These are phyloP conservation scores for Globisporangium recalcitrans DNA, from an alignment of 352 stramenopile genomes.

Conservation along the genomic window DNA sequence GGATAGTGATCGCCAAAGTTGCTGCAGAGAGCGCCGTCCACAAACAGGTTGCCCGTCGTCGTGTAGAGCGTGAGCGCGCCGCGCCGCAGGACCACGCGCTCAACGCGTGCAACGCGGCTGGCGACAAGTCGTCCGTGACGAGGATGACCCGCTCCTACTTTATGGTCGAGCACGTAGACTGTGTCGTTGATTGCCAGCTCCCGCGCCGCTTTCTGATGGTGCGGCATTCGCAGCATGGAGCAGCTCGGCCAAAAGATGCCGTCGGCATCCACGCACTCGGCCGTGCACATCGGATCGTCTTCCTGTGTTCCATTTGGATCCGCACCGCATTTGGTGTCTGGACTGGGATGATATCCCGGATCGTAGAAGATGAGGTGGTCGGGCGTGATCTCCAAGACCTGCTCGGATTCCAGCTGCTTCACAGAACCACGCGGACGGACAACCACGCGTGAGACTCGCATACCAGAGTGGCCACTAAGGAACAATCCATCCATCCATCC, in stretches of 20 bases:
- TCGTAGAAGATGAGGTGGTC: conserved; percentile 44
- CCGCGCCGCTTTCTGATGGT: conserved; percentile 43
- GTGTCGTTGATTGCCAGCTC: conserved; percentile 42
- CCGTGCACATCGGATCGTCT: neutral
- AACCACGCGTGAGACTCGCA: conserved; percentile 6
- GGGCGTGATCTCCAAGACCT: conserved; percentile 36
- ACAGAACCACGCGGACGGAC: neutral
- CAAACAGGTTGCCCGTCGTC: conserved; percentile 56
- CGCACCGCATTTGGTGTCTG: neutral
- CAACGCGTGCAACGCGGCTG: conserved; percentile 27
- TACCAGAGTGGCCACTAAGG: neutral
- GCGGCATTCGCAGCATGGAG: conserved; percentile 5
- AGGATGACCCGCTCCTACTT: conserved; percentile 1
- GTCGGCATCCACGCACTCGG: neutral
- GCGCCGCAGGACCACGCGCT: conserved; percentile 13
- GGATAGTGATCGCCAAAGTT: conserved; percentile 77
- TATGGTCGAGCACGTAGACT: conserved; percentile 28
- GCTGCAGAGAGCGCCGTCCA: conserved; percentile 64
- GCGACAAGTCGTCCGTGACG: neutral
- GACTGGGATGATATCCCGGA: neutral
- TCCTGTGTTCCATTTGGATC: neutral
- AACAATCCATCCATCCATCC: neutral
- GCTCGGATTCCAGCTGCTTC: neutral
- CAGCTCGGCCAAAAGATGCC: neutral
- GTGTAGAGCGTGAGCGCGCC: conserved; percentile 62